Percentiles rank a stretch among this genome's conserved stretches.
phyloP scores from a whole-genome alignment of 306 rosid species.

The Vigna hirtella region DNA sequence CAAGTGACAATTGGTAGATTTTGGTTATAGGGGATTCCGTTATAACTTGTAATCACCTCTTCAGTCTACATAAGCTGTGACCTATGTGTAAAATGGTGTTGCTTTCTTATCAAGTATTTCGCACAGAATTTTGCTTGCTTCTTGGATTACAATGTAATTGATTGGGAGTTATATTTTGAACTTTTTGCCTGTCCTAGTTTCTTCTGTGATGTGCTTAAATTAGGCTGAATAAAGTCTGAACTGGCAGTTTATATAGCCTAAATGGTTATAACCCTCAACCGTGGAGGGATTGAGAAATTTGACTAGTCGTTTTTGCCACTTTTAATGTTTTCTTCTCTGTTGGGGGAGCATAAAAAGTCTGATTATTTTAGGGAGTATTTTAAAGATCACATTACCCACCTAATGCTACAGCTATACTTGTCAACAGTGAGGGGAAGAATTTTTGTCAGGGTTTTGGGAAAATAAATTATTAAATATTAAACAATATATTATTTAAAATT shows the following conservation, averaged over 20 bases:
- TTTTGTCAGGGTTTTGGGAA: neutral
- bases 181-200: conserved; percentile 25
- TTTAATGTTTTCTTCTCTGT: neutral
- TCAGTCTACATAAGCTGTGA: conserved; percentile 8
- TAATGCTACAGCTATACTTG: neutral
- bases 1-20: neutral
- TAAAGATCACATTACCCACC: neutral
- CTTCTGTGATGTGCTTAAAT: conserved; percentile 23
- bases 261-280: neutral
- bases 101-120: conserved; percentile 37
- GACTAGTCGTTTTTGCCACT: neutral
- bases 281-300: neutral
- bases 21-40: neutral
- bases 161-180: neutral
- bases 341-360: neutral
- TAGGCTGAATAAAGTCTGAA: neutral
- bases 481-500: too few species aligned
- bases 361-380: neutral
- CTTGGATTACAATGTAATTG: conserved; percentile 25
- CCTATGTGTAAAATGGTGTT: conserved; percentile 29
- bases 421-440: neutral
- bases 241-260: neutral
- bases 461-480: neutral
- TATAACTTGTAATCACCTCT: conserved; percentile 28
- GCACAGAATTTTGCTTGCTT: conserved; percentile 14